Percentiles rank a stretch among this genome's conserved stretches.
Evolutionary conservation across 495 filamentous ascomycete species (phyloP).

Genomic region (Venustampulla echinocandica): DNA sequence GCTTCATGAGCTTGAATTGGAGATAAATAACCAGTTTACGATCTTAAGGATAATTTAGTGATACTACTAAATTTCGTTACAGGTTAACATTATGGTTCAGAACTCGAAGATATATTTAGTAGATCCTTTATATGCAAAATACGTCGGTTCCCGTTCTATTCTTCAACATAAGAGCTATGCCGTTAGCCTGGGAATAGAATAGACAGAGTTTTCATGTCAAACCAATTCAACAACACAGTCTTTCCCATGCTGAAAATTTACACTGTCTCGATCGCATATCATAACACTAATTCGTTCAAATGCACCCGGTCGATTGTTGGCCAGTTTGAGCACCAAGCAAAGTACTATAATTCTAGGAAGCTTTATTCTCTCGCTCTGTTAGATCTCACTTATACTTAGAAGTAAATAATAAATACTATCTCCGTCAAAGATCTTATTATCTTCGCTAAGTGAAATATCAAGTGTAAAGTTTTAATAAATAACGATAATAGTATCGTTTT

Average conservation of each 20-base stretch:
- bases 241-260: not conserved
- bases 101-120: too few relatives aligned
- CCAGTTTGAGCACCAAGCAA: constrained; percentile 1
- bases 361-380: not conserved
- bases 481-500: not conserved
- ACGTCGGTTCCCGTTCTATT: too few relatives aligned
- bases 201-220: too few relatives aligned
- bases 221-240: constrained; percentile 3
- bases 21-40: too few relatives aligned
- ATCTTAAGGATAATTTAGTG: too few relatives aligned
- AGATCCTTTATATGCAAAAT: too few relatives aligned
- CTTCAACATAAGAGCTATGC: too few relatives aligned
- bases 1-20: too few relatives aligned
- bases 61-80: too few relatives aligned
- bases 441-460: constrained; percentile 1
- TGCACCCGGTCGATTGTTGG: not conserved
- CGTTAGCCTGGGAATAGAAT: too few relatives aligned
- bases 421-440: not conserved
- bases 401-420: constrained; percentile 1
- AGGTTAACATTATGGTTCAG: too few relatives aligned
- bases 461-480: not conserved
- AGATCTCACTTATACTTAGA: constrained; percentile 2
- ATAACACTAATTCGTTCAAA: constrained; percentile 1
- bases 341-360: constrained; percentile 1
- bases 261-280: constrained; percentile 1